Conservation (phyloP, 257 asterid species). For the Fraxinus cuspidata region DNA sequence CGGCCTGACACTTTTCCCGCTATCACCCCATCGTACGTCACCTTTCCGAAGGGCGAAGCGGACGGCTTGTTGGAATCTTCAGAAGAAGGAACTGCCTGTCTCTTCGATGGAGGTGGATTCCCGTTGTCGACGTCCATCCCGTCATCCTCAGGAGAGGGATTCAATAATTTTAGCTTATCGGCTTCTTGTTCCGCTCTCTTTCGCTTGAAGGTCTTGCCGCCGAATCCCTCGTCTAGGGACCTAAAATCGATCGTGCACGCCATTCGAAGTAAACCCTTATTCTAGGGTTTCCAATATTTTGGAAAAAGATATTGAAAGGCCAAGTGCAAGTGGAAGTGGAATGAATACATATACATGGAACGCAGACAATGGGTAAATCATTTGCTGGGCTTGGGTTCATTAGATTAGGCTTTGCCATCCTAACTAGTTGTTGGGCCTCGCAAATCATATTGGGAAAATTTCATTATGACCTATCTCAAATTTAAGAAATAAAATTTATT, state of each 20-base stretch:
- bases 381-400: too few relatives aligned
- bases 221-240: constrained; percentile 80
- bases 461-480: too few relatives aligned
- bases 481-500: too few relatives aligned
- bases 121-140: constrained; percentile 42
- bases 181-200: constrained; percentile 68
- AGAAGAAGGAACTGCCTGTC: constrained; percentile 61
- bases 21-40: constrained; percentile 85
- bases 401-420: too few relatives aligned
- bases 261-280: constrained; percentile 37
- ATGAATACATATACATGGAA: too few relatives aligned
- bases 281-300: neutral
- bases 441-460: too few relatives aligned
- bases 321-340: too few relatives aligned
- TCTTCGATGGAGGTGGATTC: constrained; percentile 43
- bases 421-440: too few relatives aligned
- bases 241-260: constrained; percentile 93
- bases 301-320: too few relatives aligned
- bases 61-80: constrained; percentile 67
- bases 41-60: constrained; percentile 38
- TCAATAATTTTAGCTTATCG: constrained; percentile 27
- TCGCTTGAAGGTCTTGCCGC: constrained; percentile 92
- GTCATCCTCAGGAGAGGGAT: constrained; percentile 12
- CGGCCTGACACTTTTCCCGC: constrained; percentile 89
- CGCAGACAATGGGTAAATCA: too few relatives aligned